Evolutionary conservation across 371 early-diverging fungal species (phyloP), one percentile per base, ranked within the genome.

Genomic region (Lichtheimia ornata): DNA sequence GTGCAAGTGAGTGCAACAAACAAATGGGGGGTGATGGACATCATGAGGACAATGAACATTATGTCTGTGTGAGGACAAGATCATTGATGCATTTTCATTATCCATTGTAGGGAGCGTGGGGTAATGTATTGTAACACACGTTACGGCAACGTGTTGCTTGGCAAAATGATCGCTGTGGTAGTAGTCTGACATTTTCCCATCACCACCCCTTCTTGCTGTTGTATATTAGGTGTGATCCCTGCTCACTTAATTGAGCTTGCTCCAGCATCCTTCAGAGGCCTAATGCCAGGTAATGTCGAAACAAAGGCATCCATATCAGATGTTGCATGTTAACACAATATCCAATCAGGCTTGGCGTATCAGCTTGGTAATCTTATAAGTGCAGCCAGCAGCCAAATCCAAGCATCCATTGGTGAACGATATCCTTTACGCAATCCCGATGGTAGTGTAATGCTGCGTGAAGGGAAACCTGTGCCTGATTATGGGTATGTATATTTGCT

Each of bases 341-440:
- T 35, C 35, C 35, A 35, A 35, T 18, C 20, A 58, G 63, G 90
- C 28, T 70, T 89, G 15, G 70, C 86, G 3, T 89, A 88, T 67
- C 89, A 91, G 65, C 69, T 87, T 14, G 90, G 90, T 57, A 91
- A 87, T 61, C 67, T 89, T 61, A 78, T 89, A 47, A 77, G 84
- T 47, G 84, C 90, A 11, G 82, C 87, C 7, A 80, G 84, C 25
- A 82, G 85, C 54, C 88, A 88, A 65, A 88, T 89, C 28, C 84
- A 90, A 58, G 88, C 90, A 9, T 73, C 76, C 4, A 67, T 87
- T 58, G 88, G 86, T 51, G 90, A 85, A 43, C 63, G 56, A 41
- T 77, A 77, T 56, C 75, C 72, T 5, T 27, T 77, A n/a, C 42
- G 59, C 14, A 73, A 73, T 42, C 52, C 54, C 0, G 72, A 79